Evolutionary conservation across 108 stramenopile genomes (phyloP).

Genomic region (Skeletonema costatum): DNA sequence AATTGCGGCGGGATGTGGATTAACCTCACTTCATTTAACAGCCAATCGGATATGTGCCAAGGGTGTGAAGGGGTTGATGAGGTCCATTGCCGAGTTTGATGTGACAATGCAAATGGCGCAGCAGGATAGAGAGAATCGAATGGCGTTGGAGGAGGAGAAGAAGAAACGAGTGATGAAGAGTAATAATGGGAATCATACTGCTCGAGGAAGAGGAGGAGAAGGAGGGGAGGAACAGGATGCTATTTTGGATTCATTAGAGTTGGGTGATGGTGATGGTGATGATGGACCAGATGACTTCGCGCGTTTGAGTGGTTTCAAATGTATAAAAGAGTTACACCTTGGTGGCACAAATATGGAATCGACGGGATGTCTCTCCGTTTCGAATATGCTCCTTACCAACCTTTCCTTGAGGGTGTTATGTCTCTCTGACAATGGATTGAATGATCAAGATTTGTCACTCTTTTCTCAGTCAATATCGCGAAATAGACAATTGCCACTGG

Average conservation of each 20-base stretch:
- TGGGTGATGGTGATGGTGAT: slow-evolving; percentile 29
- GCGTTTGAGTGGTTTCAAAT: slow-evolving; percentile 30
- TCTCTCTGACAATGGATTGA: slow-evolving; percentile 64
- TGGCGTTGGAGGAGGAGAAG: slow-evolving; percentile 29
- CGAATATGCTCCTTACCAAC: slow-evolving; percentile 75
- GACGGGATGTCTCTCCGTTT: slow-evolving; percentile 60
- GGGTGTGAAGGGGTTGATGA: slow-evolving; percentile 66
- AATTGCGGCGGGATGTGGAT: slow-evolving; percentile 65
- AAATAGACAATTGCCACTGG: slow-evolving; percentile 72
- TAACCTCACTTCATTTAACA: slow-evolving; percentile 68
- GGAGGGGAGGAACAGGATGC: slow-evolving; percentile 14
- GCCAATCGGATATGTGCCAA: slow-evolving; percentile 64
- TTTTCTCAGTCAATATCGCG: slow-evolving; percentile 74
- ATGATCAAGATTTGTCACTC: slow-evolving; percentile 67
- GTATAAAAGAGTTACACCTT: slow-evolving; percentile 66
- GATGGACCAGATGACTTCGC: slow-evolving; percentile 43
- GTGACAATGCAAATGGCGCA: slow-evolving; percentile 42
- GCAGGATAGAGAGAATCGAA: slow-evolving; percentile 46
- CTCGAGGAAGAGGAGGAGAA: slow-evolving; percentile 20
- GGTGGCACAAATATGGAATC: slow-evolving; percentile 56
- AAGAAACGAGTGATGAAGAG: not conserved
- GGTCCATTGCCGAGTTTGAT: slow-evolving; percentile 71
- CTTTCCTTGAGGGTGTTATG: slow-evolving; percentile 57
- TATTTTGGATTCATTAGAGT: slow-evolving; percentile 14
- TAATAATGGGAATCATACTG: slow-evolving; percentile 19